Evolutionary conservation across 2,329 filamentous ascomycete genomes (phyloP).

Genomic region (Raffaelea ambrosiae): DNA sequence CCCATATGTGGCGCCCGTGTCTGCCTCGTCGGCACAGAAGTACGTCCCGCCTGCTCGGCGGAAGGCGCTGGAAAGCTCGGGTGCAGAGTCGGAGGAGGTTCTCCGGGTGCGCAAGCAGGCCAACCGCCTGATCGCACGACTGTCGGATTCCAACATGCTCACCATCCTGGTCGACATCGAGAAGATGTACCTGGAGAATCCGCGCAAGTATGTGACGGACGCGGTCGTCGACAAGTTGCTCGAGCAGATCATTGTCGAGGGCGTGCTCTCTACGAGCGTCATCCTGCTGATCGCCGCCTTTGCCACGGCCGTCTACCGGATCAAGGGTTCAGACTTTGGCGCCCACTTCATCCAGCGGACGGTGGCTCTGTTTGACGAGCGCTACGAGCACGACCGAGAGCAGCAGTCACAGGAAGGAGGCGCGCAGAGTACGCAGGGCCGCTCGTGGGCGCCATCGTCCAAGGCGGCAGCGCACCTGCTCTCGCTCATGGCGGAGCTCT

Average conservation of each 20-base stretch:
- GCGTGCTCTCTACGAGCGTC: constrained; percentile 76
- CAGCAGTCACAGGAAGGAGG: no score
- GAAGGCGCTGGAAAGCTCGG: constrained; percentile 24
- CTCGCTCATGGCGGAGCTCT: constrained; percentile 75
- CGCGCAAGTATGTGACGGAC: constrained; percentile 81
- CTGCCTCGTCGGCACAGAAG: constrained; percentile 46
- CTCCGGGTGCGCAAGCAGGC: constrained; percentile 67
- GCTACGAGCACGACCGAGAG: constrained; percentile 29
- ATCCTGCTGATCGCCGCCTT: constrained; percentile 88
- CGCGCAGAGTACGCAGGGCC: constrained; percentile 17
- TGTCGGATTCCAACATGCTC: constrained; percentile 84
- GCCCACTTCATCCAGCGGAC: constrained; percentile 65
- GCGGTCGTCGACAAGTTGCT: constrained; percentile 70
- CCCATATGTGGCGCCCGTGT: constrained; percentile 71
- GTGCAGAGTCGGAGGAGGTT: constrained; percentile 55
- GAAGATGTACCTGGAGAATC: constrained; percentile 71
- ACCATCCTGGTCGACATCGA: constrained; percentile 78
- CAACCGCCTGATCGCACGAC: constrained; percentile 83
- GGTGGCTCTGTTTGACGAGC: constrained; percentile 55
- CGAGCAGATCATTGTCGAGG: constrained; percentile 69
- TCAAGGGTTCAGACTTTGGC: constrained; percentile 81
- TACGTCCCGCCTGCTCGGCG: constrained; percentile 86
- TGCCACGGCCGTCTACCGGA: constrained; percentile 76
- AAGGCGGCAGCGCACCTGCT: constrained; percentile 71
- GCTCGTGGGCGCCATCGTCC: constrained; percentile 13